Conservation (phyloP, 2,329 filamentous ascomycete species). For the Aureobasidium sp. region DNA sequence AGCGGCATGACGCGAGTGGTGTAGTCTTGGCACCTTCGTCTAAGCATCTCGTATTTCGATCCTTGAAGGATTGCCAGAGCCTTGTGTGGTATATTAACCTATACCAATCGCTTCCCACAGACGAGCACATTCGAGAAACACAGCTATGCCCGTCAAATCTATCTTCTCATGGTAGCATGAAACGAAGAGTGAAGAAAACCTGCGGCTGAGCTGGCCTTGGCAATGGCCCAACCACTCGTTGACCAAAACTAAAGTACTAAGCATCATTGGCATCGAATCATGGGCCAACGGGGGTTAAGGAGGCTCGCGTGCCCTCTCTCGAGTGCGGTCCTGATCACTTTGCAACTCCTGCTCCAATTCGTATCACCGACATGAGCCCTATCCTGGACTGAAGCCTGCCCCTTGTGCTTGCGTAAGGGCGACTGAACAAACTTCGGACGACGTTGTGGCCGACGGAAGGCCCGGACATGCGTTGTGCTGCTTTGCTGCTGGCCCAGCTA, state of each 20-base stretch:
- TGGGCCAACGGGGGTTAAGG: neutral
- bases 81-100: neutral
- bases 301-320: neutral
- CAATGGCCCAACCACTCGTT: neutral
- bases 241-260: neutral
- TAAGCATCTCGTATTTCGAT: neutral
- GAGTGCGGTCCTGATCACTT: neutral
- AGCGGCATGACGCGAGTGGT: neutral
- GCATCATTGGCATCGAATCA: neutral
- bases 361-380: neutral
- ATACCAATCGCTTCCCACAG: neutral
- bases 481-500: slow-evolving; percentile 1
- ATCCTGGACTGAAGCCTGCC: neutral
- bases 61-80: neutral
- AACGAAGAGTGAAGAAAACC: neutral
- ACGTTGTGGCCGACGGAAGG: neutral
- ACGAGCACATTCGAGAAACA: neutral
- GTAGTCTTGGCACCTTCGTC: neutral
- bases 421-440: neutral
- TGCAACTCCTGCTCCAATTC: neutral
- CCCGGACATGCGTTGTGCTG: neutral
- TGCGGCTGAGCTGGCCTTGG: neutral
- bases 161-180: neutral
- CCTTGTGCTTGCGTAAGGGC: neutral
- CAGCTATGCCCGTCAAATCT: neutral